Percentiles rank a stretch among this genome's conserved stretches.
Evolutionary conservation across 2,329 filamentous ascomycete genomes (phyloP).

Genomic region (Elsinoe batatas): DNA sequence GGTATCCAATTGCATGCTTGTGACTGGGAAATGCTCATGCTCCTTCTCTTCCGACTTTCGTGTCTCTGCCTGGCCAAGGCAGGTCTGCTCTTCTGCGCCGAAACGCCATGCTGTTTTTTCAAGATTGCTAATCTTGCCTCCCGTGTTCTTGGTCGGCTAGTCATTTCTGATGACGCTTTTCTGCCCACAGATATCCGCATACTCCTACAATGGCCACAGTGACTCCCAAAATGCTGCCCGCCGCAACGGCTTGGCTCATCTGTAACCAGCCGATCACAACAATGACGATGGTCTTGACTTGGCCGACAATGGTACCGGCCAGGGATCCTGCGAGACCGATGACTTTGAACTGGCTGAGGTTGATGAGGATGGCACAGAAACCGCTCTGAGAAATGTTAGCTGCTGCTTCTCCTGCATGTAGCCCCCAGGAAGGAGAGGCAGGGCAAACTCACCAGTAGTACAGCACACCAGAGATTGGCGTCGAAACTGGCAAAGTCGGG

Average conservation of each 20-base stretch:
- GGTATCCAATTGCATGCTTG: neutral
- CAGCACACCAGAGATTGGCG: constrained; percentile 33
- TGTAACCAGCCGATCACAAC: constrained; percentile 25
- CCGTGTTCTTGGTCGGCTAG: neutral
- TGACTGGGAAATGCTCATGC: neutral
- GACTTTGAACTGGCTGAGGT: constrained; percentile 34
- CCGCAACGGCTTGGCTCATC: constrained; percentile 20
- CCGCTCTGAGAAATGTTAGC: constrained; percentile 43
- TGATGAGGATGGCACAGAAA: constrained; percentile 54
- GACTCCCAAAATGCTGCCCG: constrained; percentile 26
- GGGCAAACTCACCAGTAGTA: constrained; percentile 40
- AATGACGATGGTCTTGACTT: constrained; percentile 28
- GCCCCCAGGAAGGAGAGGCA: neutral
- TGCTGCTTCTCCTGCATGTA: constrained; percentile 6
- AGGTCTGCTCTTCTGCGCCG: too few relatives aligned
- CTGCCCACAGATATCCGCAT: constrained; percentile 18
- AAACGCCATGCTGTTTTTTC: neutral
- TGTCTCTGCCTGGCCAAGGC: too few relatives aligned
- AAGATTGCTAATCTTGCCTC: neutral
- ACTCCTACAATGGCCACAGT: constrained; percentile 25
- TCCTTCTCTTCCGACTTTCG: neutral
- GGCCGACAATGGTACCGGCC: constrained; percentile 27
- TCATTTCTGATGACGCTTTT: neutral
- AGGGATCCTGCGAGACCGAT: constrained; percentile 27
- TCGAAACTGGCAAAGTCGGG: constrained; percentile 47